Conservation (phyloP, 75 land plant species). For the Picea sitchensis region DNA sequence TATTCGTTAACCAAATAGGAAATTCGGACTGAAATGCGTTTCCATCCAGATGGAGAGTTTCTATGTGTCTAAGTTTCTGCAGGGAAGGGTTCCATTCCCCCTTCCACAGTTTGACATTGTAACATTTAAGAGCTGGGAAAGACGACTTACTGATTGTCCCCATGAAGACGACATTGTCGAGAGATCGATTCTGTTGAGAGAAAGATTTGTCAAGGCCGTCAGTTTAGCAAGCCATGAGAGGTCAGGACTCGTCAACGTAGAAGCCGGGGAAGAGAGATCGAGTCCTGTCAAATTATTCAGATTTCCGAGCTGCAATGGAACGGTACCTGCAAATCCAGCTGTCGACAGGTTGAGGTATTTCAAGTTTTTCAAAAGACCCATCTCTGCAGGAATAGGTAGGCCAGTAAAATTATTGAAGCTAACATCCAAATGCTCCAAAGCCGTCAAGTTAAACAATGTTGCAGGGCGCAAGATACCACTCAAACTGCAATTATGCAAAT, state of each 20-base stretch:
- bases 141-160: background rate
- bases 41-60: slow-evolving; percentile 13
- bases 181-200: slow-evolving; percentile 2
- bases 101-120: background rate
- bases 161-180: background rate
- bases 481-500: background rate
- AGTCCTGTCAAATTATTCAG: slow-evolving; percentile 9
- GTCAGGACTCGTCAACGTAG: background rate
- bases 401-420: slow-evolving; percentile 20
- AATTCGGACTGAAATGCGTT: background rate
- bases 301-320: slow-evolving; percentile 26
- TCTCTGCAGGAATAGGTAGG: slow-evolving; percentile 14
- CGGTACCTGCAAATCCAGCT: slow-evolving; percentile 15
- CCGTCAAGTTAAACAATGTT: slow-evolving; percentile 19
- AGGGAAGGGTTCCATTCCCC: too few relatives aligned
- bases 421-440: slow-evolving; percentile 20
- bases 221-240: background rate
- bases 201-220: background rate
- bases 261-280: background rate
- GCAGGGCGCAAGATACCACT: too few relatives aligned
- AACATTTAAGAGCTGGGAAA: background rate
- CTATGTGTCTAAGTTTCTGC: background rate
- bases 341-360: slow-evolving; percentile 20
- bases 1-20: background rate
- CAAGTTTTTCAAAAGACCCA: slow-evolving; percentile 17